Evolutionary conservation across 257 asterid species (phyloP).

Genomic region (Solanum etuberosum): DNA sequence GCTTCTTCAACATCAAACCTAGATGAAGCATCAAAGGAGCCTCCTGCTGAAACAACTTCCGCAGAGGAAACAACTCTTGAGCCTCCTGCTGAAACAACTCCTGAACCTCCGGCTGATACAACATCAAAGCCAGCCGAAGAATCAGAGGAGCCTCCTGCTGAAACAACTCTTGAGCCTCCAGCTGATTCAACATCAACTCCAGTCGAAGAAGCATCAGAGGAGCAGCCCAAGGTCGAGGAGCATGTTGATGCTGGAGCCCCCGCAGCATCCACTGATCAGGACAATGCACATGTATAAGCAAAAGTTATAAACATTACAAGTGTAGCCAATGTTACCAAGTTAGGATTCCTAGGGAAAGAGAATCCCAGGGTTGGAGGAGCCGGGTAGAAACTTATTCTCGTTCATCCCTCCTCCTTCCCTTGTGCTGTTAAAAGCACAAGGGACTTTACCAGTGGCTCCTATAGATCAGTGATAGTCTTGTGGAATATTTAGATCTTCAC

Average conservation of each 20-base stretch:
- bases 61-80: background rate
- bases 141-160: background rate
- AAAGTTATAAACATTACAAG: background rate
- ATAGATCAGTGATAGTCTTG: background rate
- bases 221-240: constrained; percentile 20
- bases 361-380: background rate
- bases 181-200: constrained; percentile 6
- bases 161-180: background rate
- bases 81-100: background rate
- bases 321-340: background rate
- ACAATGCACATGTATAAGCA: background rate
- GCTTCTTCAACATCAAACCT: background rate
- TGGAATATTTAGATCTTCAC: background rate
- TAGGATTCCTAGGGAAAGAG: background rate
- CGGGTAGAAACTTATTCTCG: background rate
- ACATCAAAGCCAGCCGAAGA: background rate
- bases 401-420: background rate
- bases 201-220: constrained; percentile 4
- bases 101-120: background rate
- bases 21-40: background rate
- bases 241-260: constrained; percentile 6
- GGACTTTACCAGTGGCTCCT: background rate
- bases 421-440: background rate
- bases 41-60: background rate
- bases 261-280: background rate